A percentile compares a stretch with the other conserved stretches of the same genome.
phyloP scores from a whole-genome alignment of 768 basidiomycete genomes.

The Clitopilus passeckerianus region DNA sequence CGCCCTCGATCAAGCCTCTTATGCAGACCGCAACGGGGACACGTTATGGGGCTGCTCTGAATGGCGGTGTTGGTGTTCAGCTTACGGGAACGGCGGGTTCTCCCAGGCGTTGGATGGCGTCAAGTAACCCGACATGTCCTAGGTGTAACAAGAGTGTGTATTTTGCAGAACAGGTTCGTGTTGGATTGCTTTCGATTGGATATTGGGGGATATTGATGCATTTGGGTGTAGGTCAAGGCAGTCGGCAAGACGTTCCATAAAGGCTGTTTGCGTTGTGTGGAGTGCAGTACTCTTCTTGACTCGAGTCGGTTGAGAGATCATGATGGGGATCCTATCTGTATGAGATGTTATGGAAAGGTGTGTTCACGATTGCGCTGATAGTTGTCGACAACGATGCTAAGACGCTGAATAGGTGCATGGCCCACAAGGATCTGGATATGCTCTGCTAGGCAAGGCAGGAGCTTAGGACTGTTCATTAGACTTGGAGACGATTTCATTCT shows the following conservation, averaged over 20 bases:
- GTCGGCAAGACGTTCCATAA: slow-evolving; percentile 81
- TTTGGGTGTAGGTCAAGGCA: slow-evolving; percentile 60
- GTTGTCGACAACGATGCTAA: not conserved
- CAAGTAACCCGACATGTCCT: slow-evolving; percentile 57
- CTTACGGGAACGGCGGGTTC: slow-evolving; percentile 31
- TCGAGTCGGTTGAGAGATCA: slow-evolving; percentile 71
- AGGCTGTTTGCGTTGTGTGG: slow-evolving; percentile 68
- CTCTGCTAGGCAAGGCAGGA: slow-evolving; percentile 47
- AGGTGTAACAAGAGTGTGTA: slow-evolving; percentile 74
- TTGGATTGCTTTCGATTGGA: not conserved
- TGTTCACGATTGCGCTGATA: not conserved
- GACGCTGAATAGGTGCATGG: slow-evolving; percentile 51
- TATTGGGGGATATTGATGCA: slow-evolving; percentile 1
- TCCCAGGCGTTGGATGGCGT: slow-evolving; percentile 45
- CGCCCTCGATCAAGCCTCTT: slow-evolving; percentile 17
- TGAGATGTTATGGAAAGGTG: slow-evolving; percentile 70
- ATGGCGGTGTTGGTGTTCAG: slow-evolving; percentile 24
- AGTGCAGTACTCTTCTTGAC: slow-evolving; percentile 66
- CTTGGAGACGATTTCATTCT: not conserved
- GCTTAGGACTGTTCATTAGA: slow-evolving; percentile 10
- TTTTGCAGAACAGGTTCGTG: slow-evolving; percentile 73
- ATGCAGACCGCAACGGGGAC: slow-evolving; percentile 51
- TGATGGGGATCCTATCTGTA: slow-evolving; percentile 67
- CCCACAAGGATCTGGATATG: slow-evolving; percentile 71
- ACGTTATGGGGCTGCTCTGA: slow-evolving; percentile 57